Conservation (phyloP, 1,139 yeast species). For the Hyphopichia fennica region DNA sequence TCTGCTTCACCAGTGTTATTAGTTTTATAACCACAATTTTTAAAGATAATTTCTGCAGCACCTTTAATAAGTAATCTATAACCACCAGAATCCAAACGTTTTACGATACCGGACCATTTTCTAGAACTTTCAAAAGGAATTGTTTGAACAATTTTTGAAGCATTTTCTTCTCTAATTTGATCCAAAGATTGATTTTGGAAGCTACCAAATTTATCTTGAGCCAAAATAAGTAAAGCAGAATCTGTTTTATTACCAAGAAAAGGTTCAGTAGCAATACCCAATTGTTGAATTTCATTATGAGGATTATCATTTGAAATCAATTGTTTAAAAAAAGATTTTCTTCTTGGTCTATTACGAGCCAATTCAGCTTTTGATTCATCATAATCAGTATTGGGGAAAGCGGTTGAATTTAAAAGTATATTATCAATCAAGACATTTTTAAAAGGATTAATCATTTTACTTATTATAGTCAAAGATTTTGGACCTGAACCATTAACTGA, state of each 20-base stretch:
- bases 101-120: slow-evolving; percentile 88
- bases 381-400: slow-evolving; percentile 67
- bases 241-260: slow-evolving; percentile 94
- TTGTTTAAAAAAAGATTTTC: slow-evolving; percentile 22
- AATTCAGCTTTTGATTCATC: slow-evolving; percentile 34
- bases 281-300: slow-evolving; percentile 15
- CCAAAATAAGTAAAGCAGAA: slow-evolving; percentile 77
- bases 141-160: slow-evolving; percentile 55
- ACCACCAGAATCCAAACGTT: slow-evolving; percentile 40
- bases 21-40: slow-evolving; percentile 50
- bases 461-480: slow-evolving; percentile 32
- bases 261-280: slow-evolving; percentile 47
- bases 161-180: slow-evolving; percentile 35
- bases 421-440: slow-evolving; percentile 53
- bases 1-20: slow-evolving; percentile 13
- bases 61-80: slow-evolving; percentile 81
- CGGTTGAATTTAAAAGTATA: slow-evolving; percentile 79
- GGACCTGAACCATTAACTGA: slow-evolving; percentile 27
- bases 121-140: slow-evolving; percentile 92
- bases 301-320: slow-evolving; percentile 12
- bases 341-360: slow-evolving; percentile 31
- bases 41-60: slow-evolving; percentile 86
- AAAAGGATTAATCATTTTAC: slow-evolving; percentile 29
- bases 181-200: slow-evolving; percentile 41
- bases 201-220: slow-evolving; percentile 54